Evolutionary conservation across 768 basidiomycete genomes (phyloP).

Genomic region (Mycena metata): DNA sequence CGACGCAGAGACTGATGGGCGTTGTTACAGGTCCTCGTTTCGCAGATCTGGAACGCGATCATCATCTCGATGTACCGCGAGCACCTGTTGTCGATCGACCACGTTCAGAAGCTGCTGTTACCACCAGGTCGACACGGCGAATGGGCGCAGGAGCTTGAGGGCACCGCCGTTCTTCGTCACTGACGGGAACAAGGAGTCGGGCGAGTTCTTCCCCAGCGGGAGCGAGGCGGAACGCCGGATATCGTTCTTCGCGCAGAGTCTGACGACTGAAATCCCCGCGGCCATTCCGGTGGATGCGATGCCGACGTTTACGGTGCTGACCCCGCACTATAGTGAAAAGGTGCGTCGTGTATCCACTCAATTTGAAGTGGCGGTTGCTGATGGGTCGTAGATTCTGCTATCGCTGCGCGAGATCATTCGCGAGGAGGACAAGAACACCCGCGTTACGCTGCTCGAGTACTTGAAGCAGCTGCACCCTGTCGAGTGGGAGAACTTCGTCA

Average conservation of each 20-base stretch:
- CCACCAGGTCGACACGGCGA: slow-evolving; percentile 84
- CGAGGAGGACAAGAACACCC: slow-evolving; percentile 97
- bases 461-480: slow-evolving; percentile 98
- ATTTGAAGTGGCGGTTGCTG: slow-evolving; percentile 14
- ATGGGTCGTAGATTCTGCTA: slow-evolving; percentile 78
- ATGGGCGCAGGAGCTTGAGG: slow-evolving; percentile 81
- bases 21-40: slow-evolving; percentile 84
- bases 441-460: slow-evolving; percentile 97
- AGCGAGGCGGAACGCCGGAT: slow-evolving; percentile 98
- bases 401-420: slow-evolving; percentile 98
- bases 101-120: slow-evolving; percentile 98
- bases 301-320: slow-evolving; percentile 99
- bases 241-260: slow-evolving; percentile 98
- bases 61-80: slow-evolving; percentile 99
- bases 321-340: slow-evolving; percentile 99
- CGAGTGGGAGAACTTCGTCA: slow-evolving; percentile 99
- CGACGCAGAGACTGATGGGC: slow-evolving; percentile 11
- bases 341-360: slow-evolving; percentile 55
- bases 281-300: slow-evolving; percentile 97
- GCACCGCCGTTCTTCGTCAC: slow-evolving; percentile 99
- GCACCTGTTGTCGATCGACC: slow-evolving; percentile 97
- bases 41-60: slow-evolving; percentile 99
- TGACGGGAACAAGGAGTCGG: slow-evolving; percentile 87
- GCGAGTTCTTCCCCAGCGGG: slow-evolving; percentile 93
- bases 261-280: slow-evolving; percentile 94